Conservation (phyloP, 1,139 yeast species). For the Hemisphaericaspora xylofermentans region DNA sequence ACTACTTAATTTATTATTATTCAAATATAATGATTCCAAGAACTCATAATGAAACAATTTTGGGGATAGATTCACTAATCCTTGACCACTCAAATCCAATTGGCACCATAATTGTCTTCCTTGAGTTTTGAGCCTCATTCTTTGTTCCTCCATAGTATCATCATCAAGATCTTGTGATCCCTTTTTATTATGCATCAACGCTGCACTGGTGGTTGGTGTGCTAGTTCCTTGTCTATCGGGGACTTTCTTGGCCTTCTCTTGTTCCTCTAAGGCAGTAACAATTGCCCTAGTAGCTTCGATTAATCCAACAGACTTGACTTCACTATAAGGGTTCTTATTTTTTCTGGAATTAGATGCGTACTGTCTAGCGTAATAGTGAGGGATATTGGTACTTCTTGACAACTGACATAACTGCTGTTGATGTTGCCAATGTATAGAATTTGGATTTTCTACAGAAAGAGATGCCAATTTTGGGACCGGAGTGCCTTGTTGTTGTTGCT, state of each 20-base stretch:
- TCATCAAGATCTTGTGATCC: constrained; percentile 58
- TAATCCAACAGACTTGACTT: constrained; percentile 44
- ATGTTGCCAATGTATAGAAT: constrained; percentile 78
- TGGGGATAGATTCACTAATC: constrained; percentile 66
- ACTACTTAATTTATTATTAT: constrained; percentile 73
- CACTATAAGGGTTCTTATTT: constrained; percentile 46
- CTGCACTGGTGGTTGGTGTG: constrained; percentile 35
- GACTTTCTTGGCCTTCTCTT: constrained; percentile 32
- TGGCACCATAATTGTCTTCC: constrained; percentile 92
- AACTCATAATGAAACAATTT: constrained; percentile 81
- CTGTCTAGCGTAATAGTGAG: constrained; percentile 90
- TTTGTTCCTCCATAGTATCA: constrained; percentile 74
- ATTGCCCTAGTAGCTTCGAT: constrained; percentile 57
- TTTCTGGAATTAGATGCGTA: constrained; percentile 81
- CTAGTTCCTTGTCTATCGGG: constrained; percentile 11
- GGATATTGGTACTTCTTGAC: constrained; percentile 69
- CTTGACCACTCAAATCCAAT: constrained; percentile 89
- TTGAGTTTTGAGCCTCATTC: constrained; percentile 67
- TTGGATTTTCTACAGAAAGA: constrained; percentile 47
- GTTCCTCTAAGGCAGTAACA: constrained; percentile 45
- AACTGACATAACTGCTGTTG: constrained; percentile 79
- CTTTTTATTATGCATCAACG: constrained; percentile 64
- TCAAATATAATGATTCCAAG: constrained; percentile 81
- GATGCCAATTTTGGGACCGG: constrained; percentile 29
- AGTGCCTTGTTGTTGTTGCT: constrained; percentile 21